These are phyloP conservation scores for Neofusicoccum laricinum DNA, from an alignment of 2,329 filamentous ascomycete species.

Conservation along the genomic window DNA sequence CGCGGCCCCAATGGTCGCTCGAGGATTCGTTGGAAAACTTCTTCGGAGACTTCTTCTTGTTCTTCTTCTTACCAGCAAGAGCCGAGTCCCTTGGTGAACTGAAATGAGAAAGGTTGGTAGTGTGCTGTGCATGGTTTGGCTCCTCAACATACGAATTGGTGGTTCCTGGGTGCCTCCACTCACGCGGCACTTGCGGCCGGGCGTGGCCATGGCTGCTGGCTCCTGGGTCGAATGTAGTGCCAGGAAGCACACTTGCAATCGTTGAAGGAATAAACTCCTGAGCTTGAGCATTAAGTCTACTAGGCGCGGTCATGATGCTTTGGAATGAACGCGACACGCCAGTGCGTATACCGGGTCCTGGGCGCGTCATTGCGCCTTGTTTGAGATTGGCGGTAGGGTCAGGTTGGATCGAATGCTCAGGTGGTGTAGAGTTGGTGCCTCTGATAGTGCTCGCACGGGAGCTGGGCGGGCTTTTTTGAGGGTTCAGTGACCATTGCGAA, in stretches of 20 bases:
- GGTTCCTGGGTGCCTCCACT: not conserved
- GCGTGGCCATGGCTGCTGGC: not conserved
- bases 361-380: too few species aligned
- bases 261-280: conserved; percentile 8
- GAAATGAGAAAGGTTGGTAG: not conserved
- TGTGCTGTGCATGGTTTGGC: not conserved
- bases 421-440: not conserved
- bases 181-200: not conserved
- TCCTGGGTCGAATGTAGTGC: not conserved
- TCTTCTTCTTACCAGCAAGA: not conserved
- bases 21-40: not conserved
- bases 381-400: not conserved
- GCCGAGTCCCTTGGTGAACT: not conserved
- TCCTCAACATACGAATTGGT: not conserved
- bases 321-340: not conserved
- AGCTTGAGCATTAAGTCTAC: conserved; percentile 7
- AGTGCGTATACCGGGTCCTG: not conserved
- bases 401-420: not conserved
- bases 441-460: not conserved
- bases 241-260: not conserved
- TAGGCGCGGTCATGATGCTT: not conserved
- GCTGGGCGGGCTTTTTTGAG: not conserved
- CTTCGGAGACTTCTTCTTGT: not conserved
- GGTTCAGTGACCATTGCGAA: not conserved
- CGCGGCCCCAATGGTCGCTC: not conserved